A percentile compares a stretch with the other conserved stretches of the same genome.
Evolutionary conservation across 345 rosid genomes (phyloP).

Genomic region (Angophora floribunda): DNA sequence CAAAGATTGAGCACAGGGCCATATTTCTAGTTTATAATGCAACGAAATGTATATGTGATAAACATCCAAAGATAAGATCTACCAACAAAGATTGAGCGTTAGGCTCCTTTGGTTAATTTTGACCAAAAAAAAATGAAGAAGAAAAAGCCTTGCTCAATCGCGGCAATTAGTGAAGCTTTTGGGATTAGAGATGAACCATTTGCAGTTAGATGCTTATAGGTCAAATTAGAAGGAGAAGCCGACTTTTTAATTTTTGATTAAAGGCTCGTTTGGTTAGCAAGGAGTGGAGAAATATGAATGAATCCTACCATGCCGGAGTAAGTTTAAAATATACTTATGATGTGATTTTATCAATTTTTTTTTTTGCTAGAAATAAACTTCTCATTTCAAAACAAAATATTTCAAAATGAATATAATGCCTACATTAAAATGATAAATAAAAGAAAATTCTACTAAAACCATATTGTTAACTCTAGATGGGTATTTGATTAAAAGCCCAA

Average conservation of each 20-base stretch:
- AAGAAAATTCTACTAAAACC: too few relatives aligned
- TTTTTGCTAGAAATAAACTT: too few relatives aligned
- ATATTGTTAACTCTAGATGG: too few relatives aligned
- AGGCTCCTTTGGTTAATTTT: not conserved
- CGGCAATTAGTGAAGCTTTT: rapidly evolving
- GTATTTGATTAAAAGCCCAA: too few relatives aligned
- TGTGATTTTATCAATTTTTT: not conserved
- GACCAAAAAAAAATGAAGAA: rapidly evolving
- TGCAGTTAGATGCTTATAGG: not conserved
- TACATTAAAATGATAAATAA: too few relatives aligned
- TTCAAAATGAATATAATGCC: too few relatives aligned
- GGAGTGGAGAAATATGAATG: not conserved
- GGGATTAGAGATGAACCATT: not conserved
- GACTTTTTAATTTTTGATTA: not conserved
- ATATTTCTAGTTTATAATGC: not conserved
- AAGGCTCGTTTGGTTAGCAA: not conserved
- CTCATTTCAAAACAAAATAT: too few relatives aligned
- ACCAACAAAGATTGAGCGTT: not conserved
- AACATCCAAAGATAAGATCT: not conserved
- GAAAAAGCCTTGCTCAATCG: not conserved
- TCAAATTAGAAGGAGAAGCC: not conserved
- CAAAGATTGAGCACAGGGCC: not conserved
- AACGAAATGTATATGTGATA: not conserved
- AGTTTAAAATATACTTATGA: too few relatives aligned
- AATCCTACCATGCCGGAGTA: rapidly evolving